Conservation (phyloP, 164 flowering plant species). For the Sedum album region DNA sequence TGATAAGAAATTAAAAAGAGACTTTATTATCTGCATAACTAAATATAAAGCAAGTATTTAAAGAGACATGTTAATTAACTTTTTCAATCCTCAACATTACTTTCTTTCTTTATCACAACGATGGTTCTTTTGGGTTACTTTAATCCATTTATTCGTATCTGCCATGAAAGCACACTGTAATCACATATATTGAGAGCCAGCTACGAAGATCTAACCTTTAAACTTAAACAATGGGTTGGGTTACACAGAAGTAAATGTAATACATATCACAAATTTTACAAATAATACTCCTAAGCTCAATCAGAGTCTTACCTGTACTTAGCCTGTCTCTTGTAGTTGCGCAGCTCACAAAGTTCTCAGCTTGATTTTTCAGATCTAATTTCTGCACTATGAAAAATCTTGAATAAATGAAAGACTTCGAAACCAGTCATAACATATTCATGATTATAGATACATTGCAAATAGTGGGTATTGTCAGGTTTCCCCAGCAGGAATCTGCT, state of each 20-base stretch:
- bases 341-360: neutral
- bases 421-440: neutral
- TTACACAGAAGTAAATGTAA: neutral
- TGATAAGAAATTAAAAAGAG: neutral
- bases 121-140: neutral
- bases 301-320: neutral
- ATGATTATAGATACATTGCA: neutral
- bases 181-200: neutral
- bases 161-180: neutral
- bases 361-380: neutral
- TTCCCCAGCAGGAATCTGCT: neutral
- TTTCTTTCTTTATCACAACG: neutral
- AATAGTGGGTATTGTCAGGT: neutral
- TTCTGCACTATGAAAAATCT: neutral
- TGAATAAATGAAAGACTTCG: neutral
- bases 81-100: neutral
- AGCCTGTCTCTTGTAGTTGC: neutral
- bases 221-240: neutral
- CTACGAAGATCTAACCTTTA: slow-evolving; percentile 3
- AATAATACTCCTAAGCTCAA: neutral
- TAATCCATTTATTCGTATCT: neutral
- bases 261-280: neutral
- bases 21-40: neutral
- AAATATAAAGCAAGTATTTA: slow-evolving; percentile 2
- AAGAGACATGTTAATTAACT: slow-evolving; percentile 6